Evolutionary conservation across 495 filamentous ascomycete species (phyloP), one percentile per base, ranked within the genome.

Genomic region (Trichoderma parareesei): DNA sequence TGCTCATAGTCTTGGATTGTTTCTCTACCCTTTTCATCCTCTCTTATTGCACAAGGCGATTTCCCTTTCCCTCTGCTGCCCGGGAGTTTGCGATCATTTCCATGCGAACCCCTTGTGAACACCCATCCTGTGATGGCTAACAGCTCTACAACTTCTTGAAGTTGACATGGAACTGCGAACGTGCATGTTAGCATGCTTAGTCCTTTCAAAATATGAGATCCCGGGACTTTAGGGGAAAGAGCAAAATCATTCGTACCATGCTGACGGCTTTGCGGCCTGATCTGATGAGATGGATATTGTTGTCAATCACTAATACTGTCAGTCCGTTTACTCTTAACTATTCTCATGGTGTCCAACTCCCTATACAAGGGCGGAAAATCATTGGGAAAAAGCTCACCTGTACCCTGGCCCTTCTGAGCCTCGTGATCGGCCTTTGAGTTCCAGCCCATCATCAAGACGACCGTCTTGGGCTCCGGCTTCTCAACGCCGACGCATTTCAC

Each of bases 361-460:
- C 2, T 2, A 27, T 27, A 27, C 27, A 27, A 27, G 27, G 27
- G 27, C 11, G 40, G 11, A 5, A 10, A 10, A 41, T 41, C 5
- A 41, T 41, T 5, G 10, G 10, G 40, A 41, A 41, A 11, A 20
- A 10, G 18, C 38, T 5, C 5, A 61, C 60, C 13, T 40, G 14
- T 20, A 2, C 60, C 60, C 38, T 61, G 38, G 13, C 60, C 60
- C 16, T n/a, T n/a, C 3, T 41, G 38, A 7, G 60, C 60, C 5
- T 8, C 9, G 18, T 61, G 60, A 20, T 20, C 60, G 4, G 35
- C 60, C 60, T 4, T 42, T 5, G 14, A 13, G 11, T 41, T 27
- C 60, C 60, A 61, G 8, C 60, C 60, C 60, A 61, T 16, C 11
- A 61, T 37, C 41, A 61, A 18, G 18, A 40, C 10, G 16, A 42